Evolutionary conservation across 768 basidiomycete genomes (phyloP).

Genomic region (Russula griseocarnosa): DNA sequence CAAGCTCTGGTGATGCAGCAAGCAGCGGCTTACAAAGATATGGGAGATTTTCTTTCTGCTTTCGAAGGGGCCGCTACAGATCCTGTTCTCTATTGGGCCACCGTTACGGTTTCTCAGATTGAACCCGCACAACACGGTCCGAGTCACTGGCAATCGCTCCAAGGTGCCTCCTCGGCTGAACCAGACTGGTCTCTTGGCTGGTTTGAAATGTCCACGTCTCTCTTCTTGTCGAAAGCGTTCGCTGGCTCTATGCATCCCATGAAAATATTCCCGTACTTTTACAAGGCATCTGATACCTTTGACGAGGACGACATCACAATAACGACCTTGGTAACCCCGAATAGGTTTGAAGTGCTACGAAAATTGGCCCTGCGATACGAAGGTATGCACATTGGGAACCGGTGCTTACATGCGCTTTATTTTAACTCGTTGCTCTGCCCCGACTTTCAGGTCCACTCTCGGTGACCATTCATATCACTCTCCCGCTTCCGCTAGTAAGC

Average conservation of each 20-base stretch:
- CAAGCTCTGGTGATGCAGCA: constrained; percentile 14
- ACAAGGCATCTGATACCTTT: constrained; percentile 56
- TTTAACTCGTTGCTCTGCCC: neutral
- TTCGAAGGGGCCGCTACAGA: constrained; percentile 8
- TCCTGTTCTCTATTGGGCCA: constrained; percentile 15
- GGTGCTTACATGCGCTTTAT: neutral
- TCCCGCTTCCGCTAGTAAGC: constrained; percentile 41
- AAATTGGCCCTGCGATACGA: constrained; percentile 72
- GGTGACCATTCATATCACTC: constrained; percentile 71
- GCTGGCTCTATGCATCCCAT: constrained; percentile 65
- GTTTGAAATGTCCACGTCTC: constrained; percentile 23
- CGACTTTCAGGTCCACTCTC: constrained; percentile 67
- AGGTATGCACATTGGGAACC: constrained; percentile 44
- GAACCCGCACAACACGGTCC: neutral
- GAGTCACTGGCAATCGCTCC: too few relatives aligned
- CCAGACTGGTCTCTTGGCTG: constrained; percentile 13
- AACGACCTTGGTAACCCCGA: constrained; percentile 78
- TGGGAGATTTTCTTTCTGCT: constrained; percentile 10
- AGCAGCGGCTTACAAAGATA: constrained; percentile 15
- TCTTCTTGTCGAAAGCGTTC: constrained; percentile 65
- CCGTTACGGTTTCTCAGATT: constrained; percentile 7
- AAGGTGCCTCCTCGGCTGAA: constrained; percentile 5
- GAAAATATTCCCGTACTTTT: constrained; percentile 78
- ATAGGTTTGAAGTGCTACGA: constrained; percentile 68
- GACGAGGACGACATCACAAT: constrained; percentile 72